Evolutionary conservation across 2,329 filamentous ascomycete species (phyloP).

Genomic region (Verticillium tricorpus): DNA sequence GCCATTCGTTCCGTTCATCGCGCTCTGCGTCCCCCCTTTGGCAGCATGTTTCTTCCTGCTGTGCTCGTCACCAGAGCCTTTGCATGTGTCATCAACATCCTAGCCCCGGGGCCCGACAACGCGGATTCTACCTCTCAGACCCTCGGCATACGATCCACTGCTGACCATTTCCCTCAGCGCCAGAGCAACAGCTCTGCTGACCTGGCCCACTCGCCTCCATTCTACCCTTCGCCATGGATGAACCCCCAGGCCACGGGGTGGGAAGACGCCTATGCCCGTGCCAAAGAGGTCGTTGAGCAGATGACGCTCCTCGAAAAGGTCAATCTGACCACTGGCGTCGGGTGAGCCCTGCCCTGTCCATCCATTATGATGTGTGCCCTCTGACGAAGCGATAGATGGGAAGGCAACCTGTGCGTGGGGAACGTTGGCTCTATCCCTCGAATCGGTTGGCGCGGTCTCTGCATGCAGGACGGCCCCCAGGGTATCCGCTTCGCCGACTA

Average conservation of each 20-base stretch:
- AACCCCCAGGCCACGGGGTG: constrained; percentile 67
- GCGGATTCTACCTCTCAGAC: not conserved
- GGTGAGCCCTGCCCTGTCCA: constrained; percentile 45
- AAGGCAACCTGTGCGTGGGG: constrained; percentile 71
- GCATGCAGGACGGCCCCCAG: constrained; percentile 80
- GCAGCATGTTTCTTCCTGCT: not conserved
- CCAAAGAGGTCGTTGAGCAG: constrained; percentile 74
- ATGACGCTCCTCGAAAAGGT: constrained; percentile 86
- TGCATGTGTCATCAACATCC: not conserved
- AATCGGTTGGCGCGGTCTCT: constrained; percentile 68
- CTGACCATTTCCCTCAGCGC: not conserved
- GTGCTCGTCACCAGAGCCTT: not conserved
- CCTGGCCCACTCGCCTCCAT: constrained; percentile 47
- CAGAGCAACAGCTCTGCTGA: constrained; percentile 6
- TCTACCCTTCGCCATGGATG: constrained; percentile 87
- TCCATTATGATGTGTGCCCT: constrained; percentile 3
- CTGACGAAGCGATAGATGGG: constrained; percentile 41
- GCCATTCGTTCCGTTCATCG: not conserved
- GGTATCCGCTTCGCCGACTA: constrained; percentile 76
- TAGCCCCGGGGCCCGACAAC: not conserved
- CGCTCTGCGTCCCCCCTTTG: not conserved
- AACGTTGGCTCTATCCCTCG: constrained; percentile 67
- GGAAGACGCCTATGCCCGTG: constrained; percentile 71
- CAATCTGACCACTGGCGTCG: constrained; percentile 87
- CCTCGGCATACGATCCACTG: not conserved